A percentile compares a stretch with the other conserved stretches of the same genome.
These are phyloP conservation scores for Entomortierella lignicola DNA, from an alignment of 192 early-diverging fungal genomes.

Conservation along the genomic window DNA sequence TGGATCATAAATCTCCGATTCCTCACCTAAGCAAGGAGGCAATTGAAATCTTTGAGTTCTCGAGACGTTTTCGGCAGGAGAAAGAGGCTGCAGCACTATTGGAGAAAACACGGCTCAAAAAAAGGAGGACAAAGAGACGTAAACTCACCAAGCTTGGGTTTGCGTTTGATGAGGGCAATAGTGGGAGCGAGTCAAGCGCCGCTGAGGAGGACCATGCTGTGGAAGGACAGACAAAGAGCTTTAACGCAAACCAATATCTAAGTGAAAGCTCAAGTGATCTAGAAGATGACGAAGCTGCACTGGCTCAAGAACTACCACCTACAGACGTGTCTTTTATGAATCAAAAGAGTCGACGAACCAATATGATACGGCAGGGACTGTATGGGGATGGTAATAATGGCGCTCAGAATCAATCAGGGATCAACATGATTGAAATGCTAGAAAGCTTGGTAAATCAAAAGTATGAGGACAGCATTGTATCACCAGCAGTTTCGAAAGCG, in stretches of 20 bases:
- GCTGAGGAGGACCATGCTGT: background rate
- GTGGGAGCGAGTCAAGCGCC: constrained; percentile 5
- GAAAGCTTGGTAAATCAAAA: constrained; percentile 29
- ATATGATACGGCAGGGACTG: constrained; percentile 1
- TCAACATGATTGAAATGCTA: constrained; percentile 10
- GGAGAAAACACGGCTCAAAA: constrained; percentile 14
- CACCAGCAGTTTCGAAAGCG: background rate
- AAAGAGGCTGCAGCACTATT: constrained; percentile 13
- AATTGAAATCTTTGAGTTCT: constrained; percentile 50
- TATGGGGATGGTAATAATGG: background rate
- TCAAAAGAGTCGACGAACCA: background rate
- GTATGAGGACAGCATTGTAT: constrained; percentile 28
- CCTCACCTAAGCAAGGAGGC: constrained; percentile 29
- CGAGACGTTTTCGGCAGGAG: constrained; percentile 29
- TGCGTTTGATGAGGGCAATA: constrained; percentile 36
- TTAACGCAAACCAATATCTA: background rate
- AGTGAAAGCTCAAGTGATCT: background rate
- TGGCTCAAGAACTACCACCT: constrained; percentile 9
- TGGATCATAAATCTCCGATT: background rate
- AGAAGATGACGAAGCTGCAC: background rate
- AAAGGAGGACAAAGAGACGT: constrained; percentile 16
- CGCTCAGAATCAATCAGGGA: background rate
- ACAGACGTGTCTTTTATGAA: constrained; percentile 18
- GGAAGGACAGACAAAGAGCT: background rate
- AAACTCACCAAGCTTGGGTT: constrained; percentile 42